phyloP scores from a whole-genome alignment of 1,284 basidiomycete species.

The Apiotrichum domesticum region DNA sequence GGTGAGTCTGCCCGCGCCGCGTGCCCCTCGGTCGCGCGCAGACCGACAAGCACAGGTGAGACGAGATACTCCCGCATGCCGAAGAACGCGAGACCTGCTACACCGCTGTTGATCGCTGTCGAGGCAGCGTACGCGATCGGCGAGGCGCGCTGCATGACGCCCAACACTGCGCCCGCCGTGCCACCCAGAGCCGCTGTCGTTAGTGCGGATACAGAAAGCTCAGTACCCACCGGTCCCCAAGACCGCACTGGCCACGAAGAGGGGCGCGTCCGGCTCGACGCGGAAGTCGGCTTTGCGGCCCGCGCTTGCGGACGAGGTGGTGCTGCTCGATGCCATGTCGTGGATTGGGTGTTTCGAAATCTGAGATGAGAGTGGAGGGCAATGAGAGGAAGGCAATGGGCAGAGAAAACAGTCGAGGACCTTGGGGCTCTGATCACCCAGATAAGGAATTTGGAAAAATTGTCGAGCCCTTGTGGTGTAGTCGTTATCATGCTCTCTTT shows the following conservation, averaged over 20 bases:
- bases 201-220: background rate
- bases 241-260: conserved; percentile 16
- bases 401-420: too few relatives aligned
- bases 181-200: conserved; percentile 24
- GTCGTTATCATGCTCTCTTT: background rate
- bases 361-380: too few relatives aligned
- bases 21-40: conserved; percentile 23
- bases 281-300: conserved; percentile 7
- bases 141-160: conserved; percentile 25
- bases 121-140: conserved; percentile 29
- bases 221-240: conserved; percentile 2
- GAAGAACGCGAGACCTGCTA: conserved; percentile 38
- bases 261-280: conserved; percentile 12
- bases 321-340: too few relatives aligned
- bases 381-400: too few relatives aligned
- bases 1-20: conserved; percentile 13
- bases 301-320: too few relatives aligned
- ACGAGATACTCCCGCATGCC: conserved; percentile 43
- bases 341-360: too few relatives aligned
- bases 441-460: background rate
- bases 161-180: conserved; percentile 30
- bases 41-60: conserved; percentile 31
- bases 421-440: too few relatives aligned
- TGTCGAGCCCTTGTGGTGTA: background rate
- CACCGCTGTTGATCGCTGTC: conserved; percentile 37